phyloP scores from a whole-genome alignment of 192 early-diverging fungal genomes.

The Umbelopsis isabellina region DNA sequence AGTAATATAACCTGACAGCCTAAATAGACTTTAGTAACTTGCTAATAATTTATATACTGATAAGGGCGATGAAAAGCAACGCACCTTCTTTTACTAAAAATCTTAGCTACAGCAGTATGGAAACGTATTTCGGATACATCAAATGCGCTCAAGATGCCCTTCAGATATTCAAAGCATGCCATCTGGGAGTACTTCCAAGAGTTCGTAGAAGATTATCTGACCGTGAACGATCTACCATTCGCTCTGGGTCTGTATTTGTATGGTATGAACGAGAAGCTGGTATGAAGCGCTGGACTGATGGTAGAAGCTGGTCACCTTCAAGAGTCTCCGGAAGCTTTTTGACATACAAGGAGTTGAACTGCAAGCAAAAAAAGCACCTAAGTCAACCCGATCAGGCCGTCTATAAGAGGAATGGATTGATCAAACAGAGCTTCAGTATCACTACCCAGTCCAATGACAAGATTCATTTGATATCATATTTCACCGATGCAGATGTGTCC shows the following conservation, averaged over 20 bases:
- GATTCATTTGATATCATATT: conserved; percentile 90
- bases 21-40: background rate
- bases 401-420: conserved; percentile 78
- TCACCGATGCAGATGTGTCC: conserved; percentile 75
- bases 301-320: conserved; percentile 86
- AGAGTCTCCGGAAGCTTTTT: conserved; percentile 87
- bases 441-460: conserved; percentile 77
- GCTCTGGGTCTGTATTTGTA: conserved; percentile 86
- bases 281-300: conserved; percentile 93
- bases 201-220: conserved; percentile 82
- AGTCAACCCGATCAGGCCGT: conserved; percentile 31
- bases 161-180: conserved; percentile 87
- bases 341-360: conserved; percentile 85
- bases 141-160: conserved; percentile 87
- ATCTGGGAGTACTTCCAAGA: conserved; percentile 70
- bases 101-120: conserved; percentile 47
- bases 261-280: conserved; percentile 91
- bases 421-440: conserved; percentile 89
- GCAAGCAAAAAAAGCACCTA: conserved; percentile 54
- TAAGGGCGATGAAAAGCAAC: no score
- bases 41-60: no score
- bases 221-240: conserved; percentile 76
- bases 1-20: background rate
- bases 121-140: conserved; percentile 84
- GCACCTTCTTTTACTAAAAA: background rate